Evolutionary conservation across 2,329 filamentous ascomycete genomes (phyloP).

Genomic region (Colletotrichum spaethianum): DNA sequence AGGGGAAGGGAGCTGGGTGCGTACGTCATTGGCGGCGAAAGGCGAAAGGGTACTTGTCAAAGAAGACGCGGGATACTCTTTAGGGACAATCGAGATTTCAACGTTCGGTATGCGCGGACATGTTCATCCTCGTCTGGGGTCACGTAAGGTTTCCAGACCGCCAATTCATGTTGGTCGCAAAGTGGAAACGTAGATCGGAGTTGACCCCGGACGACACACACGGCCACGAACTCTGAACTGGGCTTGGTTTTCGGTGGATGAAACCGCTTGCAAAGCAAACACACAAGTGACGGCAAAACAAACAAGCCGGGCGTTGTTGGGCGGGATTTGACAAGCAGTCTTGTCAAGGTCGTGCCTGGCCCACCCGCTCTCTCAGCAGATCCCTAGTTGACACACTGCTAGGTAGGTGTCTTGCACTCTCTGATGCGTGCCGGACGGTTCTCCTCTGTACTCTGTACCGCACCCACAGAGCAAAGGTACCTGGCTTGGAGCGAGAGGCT

Average conservation of each 20-base stretch:
- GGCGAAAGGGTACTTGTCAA: neutral
- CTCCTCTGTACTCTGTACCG: too few relatives aligned
- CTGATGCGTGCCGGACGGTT: neutral
- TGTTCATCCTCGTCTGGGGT: neutral
- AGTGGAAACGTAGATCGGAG: conserved; percentile 8
- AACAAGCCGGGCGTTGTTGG: neutral
- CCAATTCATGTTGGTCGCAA: conserved; percentile 20
- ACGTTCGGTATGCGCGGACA: neutral
- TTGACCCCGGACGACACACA: conserved; percentile 5
- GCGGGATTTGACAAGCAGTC: neutral
- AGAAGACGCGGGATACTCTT: neutral
- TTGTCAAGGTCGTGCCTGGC: neutral
- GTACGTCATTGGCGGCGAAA: conserved; percentile 17
- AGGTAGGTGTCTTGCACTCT: neutral
- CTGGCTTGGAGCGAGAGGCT: neutral
- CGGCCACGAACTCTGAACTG: neutral
- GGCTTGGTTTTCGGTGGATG: neutral
- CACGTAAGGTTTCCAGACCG: conserved; percentile 26
- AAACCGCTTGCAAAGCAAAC: neutral
- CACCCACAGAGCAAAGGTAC: neutral
- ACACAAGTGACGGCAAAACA: neutral
- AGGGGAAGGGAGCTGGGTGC: neutral
- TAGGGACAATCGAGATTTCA: neutral
- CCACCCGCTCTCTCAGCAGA: neutral
- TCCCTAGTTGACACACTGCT: neutral